Evolutionary conservation across 495 filamentous ascomycete genomes (phyloP), one percentile per base, ranked within the genome.

Genomic region (Hyaloscypha variabilis): DNA sequence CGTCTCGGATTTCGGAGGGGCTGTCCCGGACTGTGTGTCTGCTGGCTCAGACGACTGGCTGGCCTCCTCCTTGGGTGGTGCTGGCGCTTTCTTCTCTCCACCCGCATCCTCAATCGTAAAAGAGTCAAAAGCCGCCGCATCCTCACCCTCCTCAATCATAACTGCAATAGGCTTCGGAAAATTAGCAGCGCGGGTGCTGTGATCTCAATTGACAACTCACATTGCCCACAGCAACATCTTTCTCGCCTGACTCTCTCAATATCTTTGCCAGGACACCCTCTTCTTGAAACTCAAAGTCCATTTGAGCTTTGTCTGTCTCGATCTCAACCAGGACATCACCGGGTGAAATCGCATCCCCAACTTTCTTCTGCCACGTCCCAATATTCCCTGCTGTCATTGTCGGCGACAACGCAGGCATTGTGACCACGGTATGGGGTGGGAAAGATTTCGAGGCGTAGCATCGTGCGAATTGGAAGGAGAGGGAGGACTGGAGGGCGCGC

Each of bases 261-360:
- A 98, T 86, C 86, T 97, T 98, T 64, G 96, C 96, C 63, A 99
- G 81, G 36, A 96, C 83, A 81, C 96, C 95, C 75, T 99, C 95
- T 69, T 99, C 95, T 78, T 99, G 96, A 78, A 96, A 99, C 78
- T 99, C 96, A 73, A 99, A 99, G 83, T 99, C 96, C 96, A 99
- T 99, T 79, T 99, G 96, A 50, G 96, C 96, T 84, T 99, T 99
- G 79, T 99, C 96, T 73, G 96, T 99, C 83, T 99, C 96, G 75
- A 99, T 98, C 83, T 99, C 96, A 30, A 98, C 96, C 64, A 99
- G 79, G n/a, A 98, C 94, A 78, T 99, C 96, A 74, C 96, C 96
- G 53, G 96, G 93, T 63, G 86, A 77, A 74, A 99, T 88, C 60
- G 79, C 72, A 76, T 99, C 96, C 75, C 96, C 96, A 71, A 88